Percentiles rank a stretch among this genome's conserved stretches.
Conservation (phyloP, 306 rosid genomes). For the Glycine latifolia region DNA sequence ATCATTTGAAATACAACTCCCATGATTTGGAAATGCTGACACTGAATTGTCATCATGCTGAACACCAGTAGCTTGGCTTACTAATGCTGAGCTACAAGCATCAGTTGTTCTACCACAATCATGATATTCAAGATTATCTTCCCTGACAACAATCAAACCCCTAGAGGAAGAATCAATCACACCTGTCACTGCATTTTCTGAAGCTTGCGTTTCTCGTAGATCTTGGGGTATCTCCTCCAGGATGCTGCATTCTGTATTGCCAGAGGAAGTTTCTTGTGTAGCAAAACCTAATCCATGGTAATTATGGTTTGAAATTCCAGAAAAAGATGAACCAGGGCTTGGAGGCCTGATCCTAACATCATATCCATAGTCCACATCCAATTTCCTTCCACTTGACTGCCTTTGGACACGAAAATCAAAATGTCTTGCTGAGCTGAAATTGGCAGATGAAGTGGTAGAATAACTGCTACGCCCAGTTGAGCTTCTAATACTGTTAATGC, state of each 20-base stretch:
- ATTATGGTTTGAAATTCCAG: slow-evolving; percentile 54
- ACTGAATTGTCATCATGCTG: slow-evolving; percentile 47
- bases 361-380: slow-evolving; percentile 61
- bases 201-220: slow-evolving; percentile 50
- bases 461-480: slow-evolving; percentile 73
- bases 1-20: slow-evolving; percentile 43
- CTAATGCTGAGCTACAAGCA: slow-evolving; percentile 53
- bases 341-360: slow-evolving; percentile 58
- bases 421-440: slow-evolving; percentile 66
- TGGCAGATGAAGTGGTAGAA: slow-evolving; percentile 79
- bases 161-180: slow-evolving; percentile 50
- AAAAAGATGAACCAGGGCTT: slow-evolving; percentile 55
- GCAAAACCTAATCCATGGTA: slow-evolving; percentile 52
- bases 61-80: slow-evolving; percentile 44
- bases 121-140: slow-evolving; percentile 54
- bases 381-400: slow-evolving; percentile 68
- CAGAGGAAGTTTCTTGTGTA: slow-evolving; percentile 50
- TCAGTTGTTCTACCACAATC: slow-evolving; percentile 49
- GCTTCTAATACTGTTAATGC: slow-evolving; percentile 71
- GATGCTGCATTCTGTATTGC: slow-evolving; percentile 45
- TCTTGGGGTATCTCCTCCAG: slow-evolving; percentile 45
- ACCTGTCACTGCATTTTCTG: slow-evolving; percentile 56
- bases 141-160: slow-evolving; percentile 47
- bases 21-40: slow-evolving; percentile 44
- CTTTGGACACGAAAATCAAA: slow-evolving; percentile 65